A percentile compares a stretch with the other conserved stretches of the same genome.
Conservation (phyloP, 768 basidiomycete species). For the Pulveroboletus ravenelii region DNA sequence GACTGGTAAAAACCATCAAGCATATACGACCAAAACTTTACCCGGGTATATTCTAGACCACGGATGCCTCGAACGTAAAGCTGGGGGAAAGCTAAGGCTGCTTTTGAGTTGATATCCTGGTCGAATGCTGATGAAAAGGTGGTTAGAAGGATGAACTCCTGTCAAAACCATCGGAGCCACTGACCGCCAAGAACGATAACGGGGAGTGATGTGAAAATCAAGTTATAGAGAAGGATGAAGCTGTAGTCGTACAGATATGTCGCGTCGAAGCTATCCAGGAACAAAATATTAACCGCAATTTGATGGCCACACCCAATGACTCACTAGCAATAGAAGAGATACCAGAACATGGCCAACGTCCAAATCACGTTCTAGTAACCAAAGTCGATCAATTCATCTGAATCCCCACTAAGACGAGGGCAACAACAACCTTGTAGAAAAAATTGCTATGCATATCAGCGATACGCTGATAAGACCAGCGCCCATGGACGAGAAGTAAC, state of each 20-base stretch:
- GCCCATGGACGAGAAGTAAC: slow-evolving; percentile 87
- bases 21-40: slow-evolving; percentile 95
- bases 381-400: neutral
- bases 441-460: slow-evolving; percentile 98
- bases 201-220: slow-evolving; percentile 90
- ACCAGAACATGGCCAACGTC: slow-evolving; percentile 95
- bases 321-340: slow-evolving; percentile 79
- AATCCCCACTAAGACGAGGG: neutral
- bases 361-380: slow-evolving; percentile 74
- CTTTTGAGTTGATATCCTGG: slow-evolving; percentile 89
- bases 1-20: slow-evolving; percentile 93
- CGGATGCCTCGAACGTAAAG: slow-evolving; percentile 94
- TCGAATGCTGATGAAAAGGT: slow-evolving; percentile 60
- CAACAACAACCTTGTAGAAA: slow-evolving; percentile 77
- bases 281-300: slow-evolving; percentile 11
- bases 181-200: slow-evolving; percentile 86
- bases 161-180: slow-evolving; percentile 14
- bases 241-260: slow-evolving; percentile 95
- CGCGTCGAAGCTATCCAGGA: slow-evolving; percentile 70
- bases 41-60: slow-evolving; percentile 87
- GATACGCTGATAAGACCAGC: slow-evolving; percentile 95
- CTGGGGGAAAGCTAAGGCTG: slow-evolving; percentile 88
- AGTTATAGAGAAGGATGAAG: slow-evolving; percentile 86
- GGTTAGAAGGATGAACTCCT: slow-evolving; percentile 5
- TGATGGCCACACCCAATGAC: slow-evolving; percentile 18